Conservation (phyloP, 2,329 filamentous ascomycete species). For the Cladobotryum mycophilum region DNA sequence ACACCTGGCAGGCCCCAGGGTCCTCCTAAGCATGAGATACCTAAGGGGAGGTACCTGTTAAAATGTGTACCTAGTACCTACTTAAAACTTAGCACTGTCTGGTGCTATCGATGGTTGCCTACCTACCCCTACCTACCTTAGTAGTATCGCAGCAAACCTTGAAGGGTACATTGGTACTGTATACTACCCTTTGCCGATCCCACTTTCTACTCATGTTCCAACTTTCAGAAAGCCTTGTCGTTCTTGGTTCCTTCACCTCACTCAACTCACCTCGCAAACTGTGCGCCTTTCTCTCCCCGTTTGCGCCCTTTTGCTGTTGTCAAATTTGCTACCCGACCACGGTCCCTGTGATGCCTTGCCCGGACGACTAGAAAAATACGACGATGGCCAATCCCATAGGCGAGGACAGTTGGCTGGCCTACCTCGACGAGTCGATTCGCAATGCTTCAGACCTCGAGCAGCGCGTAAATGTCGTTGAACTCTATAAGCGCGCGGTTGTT, state of each 20-base stretch:
- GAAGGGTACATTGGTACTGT: no score
- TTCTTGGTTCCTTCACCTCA: background rate
- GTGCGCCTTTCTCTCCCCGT: background rate
- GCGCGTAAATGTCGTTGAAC: constrained; percentile 63
- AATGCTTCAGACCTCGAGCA: constrained; percentile 57
- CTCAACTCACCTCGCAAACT: background rate
- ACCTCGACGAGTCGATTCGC: constrained; percentile 64
- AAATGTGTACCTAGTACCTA: no score
- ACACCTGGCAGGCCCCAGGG: no score
- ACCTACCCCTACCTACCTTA: no score
- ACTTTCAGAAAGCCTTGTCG: background rate
- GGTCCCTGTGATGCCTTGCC: constrained; percentile 20
- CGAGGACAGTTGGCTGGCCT: constrained; percentile 72
- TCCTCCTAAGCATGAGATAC: no score
- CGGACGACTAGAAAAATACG: constrained; percentile 13
- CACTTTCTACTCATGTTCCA: background rate
- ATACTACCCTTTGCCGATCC: background rate
- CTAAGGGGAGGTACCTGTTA: no score
- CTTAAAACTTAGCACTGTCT: no score
- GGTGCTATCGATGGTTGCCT: no score
- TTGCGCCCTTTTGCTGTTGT: background rate
- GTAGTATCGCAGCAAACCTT: no score
- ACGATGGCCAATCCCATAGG: constrained; percentile 56
- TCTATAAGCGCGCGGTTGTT: constrained; percentile 61
- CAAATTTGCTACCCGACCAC: background rate